Conservation (phyloP, 2,329 filamentous ascomycete genomes). For the Colletotrichum plurivorum region DNA sequence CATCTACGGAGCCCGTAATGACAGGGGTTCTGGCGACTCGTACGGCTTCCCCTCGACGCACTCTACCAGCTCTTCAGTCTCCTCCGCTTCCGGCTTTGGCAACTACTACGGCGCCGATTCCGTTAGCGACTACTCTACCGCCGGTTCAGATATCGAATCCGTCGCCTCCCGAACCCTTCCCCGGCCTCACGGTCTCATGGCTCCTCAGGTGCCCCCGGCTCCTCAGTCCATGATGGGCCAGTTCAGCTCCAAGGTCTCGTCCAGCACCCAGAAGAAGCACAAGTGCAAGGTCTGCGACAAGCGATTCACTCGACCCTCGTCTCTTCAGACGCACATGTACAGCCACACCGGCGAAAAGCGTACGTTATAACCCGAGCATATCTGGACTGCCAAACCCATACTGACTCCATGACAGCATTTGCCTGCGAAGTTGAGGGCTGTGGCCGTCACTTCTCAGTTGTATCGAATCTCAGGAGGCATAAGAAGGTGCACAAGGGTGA, state of each 20-base stretch:
- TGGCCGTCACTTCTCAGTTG: conserved; percentile 95
- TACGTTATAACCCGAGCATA: conserved; percentile 67
- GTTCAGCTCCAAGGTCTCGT: conserved; percentile 96
- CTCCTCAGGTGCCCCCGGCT: conserved; percentile 79
- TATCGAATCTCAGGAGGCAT: conserved; percentile 94
- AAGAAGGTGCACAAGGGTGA: conserved; percentile 95
- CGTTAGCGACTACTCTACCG: conserved; percentile 93
- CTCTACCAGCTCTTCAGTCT: conserved; percentile 91
- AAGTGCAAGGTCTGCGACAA: conserved; percentile 99
- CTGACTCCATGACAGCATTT: conserved; percentile 74
- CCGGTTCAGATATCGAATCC: conserved; percentile 87
- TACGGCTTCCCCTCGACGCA: conserved; percentile 92
- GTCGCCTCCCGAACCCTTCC: conserved; percentile 87
- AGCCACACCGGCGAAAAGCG: conserved; percentile 98
- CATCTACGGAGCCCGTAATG: conserved; percentile 81
- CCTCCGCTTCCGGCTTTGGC: conserved; percentile 91
- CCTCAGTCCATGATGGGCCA: conserved; percentile 99
- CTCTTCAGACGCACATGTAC: conserved; percentile 97
- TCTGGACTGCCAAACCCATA: background rate
- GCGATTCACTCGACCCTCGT: conserved; percentile 94
- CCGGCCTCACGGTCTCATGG: conserved; percentile 76
- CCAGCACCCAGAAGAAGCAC: conserved; percentile 98
- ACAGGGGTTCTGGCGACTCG: conserved; percentile 83
- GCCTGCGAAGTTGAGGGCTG: conserved; percentile 95
- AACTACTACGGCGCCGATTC: conserved; percentile 88